Conservation (phyloP, 1,284 basidiomycete genomes). For the Fomitopsis betulina region DNA sequence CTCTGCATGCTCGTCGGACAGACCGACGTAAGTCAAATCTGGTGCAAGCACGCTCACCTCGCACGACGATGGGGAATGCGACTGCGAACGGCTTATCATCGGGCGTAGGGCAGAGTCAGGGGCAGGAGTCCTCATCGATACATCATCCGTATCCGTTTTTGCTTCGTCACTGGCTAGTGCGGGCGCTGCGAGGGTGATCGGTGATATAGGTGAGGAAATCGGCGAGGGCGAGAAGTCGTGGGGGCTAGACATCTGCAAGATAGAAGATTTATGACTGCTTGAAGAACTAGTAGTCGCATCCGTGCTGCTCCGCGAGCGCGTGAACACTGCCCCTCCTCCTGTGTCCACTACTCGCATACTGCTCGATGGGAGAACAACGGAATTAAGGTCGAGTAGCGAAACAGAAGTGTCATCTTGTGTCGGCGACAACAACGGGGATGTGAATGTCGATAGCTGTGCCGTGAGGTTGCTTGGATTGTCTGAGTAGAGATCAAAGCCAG, state of each 20-base stretch:
- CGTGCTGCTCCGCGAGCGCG: slow-evolving; percentile 37
- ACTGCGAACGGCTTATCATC: slow-evolving; percentile 16
- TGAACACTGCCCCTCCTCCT: slow-evolving; percentile 39
- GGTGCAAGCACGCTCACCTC: slow-evolving; percentile 27
- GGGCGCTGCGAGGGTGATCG: neutral
- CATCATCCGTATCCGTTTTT: neutral
- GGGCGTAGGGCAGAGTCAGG: slow-evolving; percentile 7
- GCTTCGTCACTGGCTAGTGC: slow-evolving; percentile 1
- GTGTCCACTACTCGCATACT: slow-evolving; percentile 27
- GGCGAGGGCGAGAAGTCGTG: slow-evolving; percentile 4
- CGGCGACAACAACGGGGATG: slow-evolving; percentile 32
- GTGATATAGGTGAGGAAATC: neutral
- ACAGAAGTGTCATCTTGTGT: slow-evolving; percentile 32
- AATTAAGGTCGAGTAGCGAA: slow-evolving; percentile 27
- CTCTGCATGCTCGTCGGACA: slow-evolving; percentile 56
- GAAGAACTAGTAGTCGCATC: slow-evolving; percentile 25
- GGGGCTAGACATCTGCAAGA: slow-evolving; percentile 10
- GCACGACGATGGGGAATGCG: slow-evolving; percentile 25
- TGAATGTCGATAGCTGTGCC: slow-evolving; percentile 27
- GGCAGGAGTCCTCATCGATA: slow-evolving; percentile 3
- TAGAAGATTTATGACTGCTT: slow-evolving; percentile 9
- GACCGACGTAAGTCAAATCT: slow-evolving; percentile 33
- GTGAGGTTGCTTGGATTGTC: slow-evolving; percentile 41
- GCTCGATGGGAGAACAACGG: slow-evolving; percentile 4
- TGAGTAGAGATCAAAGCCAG: slow-evolving; percentile 69